A percentile compares a stretch with the other conserved stretches of the same genome.
phyloP scores from a whole-genome alignment of 495 filamentous ascomycete species.

The Hypoxylon lenormandii region DNA sequence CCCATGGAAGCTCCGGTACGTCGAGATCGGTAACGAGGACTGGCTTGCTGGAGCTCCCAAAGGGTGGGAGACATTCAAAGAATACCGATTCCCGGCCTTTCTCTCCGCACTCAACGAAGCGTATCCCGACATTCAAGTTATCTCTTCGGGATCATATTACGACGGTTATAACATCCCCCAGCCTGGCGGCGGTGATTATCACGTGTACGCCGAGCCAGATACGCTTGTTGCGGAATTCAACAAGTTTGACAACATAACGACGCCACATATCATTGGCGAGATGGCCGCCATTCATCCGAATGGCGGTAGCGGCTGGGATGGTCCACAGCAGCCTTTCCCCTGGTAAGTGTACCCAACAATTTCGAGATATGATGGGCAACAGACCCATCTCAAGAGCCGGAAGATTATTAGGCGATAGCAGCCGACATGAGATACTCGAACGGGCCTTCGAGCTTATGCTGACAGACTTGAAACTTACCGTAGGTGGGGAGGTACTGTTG shows the following conservation, averaged over 20 bases:
- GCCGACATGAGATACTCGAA: too few species aligned
- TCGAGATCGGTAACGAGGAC: conserved; percentile 77
- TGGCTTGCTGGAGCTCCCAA: conserved; percentile 60
- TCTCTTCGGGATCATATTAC: conserved; percentile 62
- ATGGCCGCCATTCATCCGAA: conserved; percentile 68
- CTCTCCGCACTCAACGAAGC: conserved; percentile 66
- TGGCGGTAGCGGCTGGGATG: conserved; percentile 63
- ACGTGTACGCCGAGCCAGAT: conserved; percentile 54
- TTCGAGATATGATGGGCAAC: too few species aligned
- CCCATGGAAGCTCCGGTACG: conserved; percentile 69
- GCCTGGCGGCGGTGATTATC: conserved; percentile 61
- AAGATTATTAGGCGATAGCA: too few species aligned
- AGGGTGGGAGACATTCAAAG: conserved; percentile 60
- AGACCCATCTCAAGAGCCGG: too few species aligned
- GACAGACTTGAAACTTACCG: conserved; percentile 26
- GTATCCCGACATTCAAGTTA: conserved; percentile 73
- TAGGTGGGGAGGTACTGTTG: conserved; percentile 69
- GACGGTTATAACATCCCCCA: conserved; percentile 56
- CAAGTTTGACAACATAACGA: conserved; percentile 64
- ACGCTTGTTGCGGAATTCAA: conserved; percentile 52
- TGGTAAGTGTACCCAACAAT: conserved; percentile 40
- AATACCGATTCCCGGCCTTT: conserved; percentile 69
- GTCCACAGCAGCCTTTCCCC: conserved; percentile 51
- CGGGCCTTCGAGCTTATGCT: conserved; percentile 41
- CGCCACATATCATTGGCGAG: conserved; percentile 62